A percentile compares a stretch with the other conserved stretches of the same genome.
phyloP scores from a whole-genome alignment of 768 basidiomycete genomes.

The Mycena galopus region DNA sequence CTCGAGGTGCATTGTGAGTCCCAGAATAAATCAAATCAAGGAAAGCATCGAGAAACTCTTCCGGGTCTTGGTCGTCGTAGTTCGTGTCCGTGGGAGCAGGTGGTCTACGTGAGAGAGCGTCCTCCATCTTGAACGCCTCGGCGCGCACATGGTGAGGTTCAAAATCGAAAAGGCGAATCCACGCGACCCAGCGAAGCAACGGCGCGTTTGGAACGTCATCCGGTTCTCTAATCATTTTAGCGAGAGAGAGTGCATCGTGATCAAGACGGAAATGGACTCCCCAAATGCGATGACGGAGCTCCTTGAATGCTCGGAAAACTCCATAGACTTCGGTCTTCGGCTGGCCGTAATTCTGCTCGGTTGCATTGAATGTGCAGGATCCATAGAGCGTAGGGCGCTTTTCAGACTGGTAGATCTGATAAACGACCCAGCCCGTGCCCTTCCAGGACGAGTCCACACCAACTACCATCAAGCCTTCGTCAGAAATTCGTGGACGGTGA shows the following conservation, averaged over 20 bases:
- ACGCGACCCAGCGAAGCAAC: slow-evolving; percentile 53
- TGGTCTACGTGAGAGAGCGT: slow-evolving; percentile 49
- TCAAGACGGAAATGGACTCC: slow-evolving; percentile 49
- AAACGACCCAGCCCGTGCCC: slow-evolving; percentile 51
- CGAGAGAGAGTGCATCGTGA: slow-evolving; percentile 51
- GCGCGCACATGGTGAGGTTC: slow-evolving; percentile 52
- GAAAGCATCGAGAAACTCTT: too few species aligned
- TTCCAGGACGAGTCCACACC: slow-evolving; percentile 49
- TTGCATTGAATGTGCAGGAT: too few species aligned
- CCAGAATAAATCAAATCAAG: too few species aligned
- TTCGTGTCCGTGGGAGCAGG: too few species aligned
- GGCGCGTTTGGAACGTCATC: slow-evolving; percentile 51
- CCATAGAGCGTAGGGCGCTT: too few species aligned
- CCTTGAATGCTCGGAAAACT: slow-evolving; percentile 47
- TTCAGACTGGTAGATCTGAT: too few species aligned
- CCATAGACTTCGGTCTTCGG: too few species aligned
- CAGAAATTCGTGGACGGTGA: slow-evolving; percentile 19
- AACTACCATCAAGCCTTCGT: slow-evolving; percentile 45
- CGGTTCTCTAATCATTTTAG: slow-evolving; percentile 51
- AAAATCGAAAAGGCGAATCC: slow-evolving; percentile 53
- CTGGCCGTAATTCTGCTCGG: too few species aligned
- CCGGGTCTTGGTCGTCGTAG: too few species aligned
- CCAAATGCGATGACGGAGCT: slow-evolving; percentile 45
- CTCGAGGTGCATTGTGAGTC: too few species aligned
- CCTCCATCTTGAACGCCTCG: slow-evolving; percentile 31